Percentiles rank a stretch among this genome's conserved stretches.
Evolutionary conservation across 2,329 filamentous ascomycete species (phyloP).

Genomic region (Aspergillus sp.): DNA sequence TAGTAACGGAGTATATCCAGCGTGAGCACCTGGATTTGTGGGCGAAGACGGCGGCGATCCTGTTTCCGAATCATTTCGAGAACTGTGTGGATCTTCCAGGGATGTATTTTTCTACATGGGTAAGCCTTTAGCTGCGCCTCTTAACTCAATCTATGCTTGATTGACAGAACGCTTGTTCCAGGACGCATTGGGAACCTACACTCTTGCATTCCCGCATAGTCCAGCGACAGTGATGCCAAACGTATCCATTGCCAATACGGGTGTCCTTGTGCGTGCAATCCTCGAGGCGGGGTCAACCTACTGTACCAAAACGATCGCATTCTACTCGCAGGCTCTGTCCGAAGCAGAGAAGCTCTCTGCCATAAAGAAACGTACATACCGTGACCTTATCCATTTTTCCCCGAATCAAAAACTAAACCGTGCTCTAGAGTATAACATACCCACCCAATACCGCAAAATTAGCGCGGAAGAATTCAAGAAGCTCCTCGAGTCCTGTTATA

Average conservation of each 20-base stretch:
- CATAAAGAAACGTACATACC: background rate
- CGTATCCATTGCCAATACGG: background rate
- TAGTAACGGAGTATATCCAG: conserved; percentile 2
- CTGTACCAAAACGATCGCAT: conserved; percentile 16
- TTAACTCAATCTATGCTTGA: too few relatives aligned
- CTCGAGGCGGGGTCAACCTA: conserved; percentile 7
- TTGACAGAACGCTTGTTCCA: background rate
- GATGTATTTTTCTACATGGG: conserved; percentile 15
- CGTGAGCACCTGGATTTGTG: conserved; percentile 11
- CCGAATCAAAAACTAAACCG: background rate
- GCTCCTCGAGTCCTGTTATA: conserved; percentile 14
- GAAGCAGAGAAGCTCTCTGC: conserved; percentile 19
- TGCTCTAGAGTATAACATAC: background rate
- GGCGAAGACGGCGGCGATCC: conserved; percentile 9
- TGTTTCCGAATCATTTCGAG: conserved; percentile 16
- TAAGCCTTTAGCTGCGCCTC: background rate
- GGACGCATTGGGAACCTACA: background rate
- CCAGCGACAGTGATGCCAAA: background rate
- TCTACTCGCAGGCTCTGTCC: conserved; percentile 14
- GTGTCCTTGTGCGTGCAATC: background rate
- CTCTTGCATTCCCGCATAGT: background rate
- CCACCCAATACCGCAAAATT: background rate
- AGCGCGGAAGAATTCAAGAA: conserved; percentile 13
- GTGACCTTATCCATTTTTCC: background rate
- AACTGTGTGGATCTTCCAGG: conserved; percentile 16